Conservation (phyloP, 768 basidiomycete genomes). For the Hydnum rufescens region DNA sequence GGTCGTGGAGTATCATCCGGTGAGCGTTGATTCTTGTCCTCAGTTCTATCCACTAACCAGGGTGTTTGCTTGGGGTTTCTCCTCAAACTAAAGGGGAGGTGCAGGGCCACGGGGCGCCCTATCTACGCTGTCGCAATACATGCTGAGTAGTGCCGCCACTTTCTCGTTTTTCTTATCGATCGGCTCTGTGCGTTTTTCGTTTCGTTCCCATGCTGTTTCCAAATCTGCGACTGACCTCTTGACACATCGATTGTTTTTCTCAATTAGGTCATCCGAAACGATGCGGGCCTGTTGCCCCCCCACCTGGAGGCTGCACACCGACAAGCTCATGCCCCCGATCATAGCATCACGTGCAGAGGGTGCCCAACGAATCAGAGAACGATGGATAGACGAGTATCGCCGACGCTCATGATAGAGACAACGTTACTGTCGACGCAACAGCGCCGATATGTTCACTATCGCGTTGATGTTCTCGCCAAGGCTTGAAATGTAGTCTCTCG, state of each 20-base stretch:
- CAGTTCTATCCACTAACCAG: neutral
- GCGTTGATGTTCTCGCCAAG: too few species aligned
- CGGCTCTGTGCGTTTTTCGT: constrained; percentile 40
- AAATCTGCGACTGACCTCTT: neutral
- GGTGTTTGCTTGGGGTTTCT: neutral
- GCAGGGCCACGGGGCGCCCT: constrained; percentile 79
- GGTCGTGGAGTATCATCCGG: constrained; percentile 81
- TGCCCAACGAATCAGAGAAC: constrained; percentile 43
- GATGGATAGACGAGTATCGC: constrained; percentile 37
- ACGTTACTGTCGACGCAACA: too few species aligned
- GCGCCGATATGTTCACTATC: too few species aligned
- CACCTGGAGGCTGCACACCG: constrained; percentile 35
- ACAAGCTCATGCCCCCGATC: constrained; percentile 31
- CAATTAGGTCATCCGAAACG: constrained; percentile 72
- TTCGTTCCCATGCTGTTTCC: neutral
- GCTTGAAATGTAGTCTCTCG: too few species aligned
- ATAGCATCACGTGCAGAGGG: constrained; percentile 51
- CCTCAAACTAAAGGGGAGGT: constrained; percentile 38
- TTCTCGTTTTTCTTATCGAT: constrained; percentile 96
- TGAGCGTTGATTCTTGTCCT: constrained; percentile 20
- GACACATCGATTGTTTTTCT: constrained; percentile 6
- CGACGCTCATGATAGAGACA: too few species aligned
- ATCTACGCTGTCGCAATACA: constrained; percentile 89
- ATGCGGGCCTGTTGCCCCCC: constrained; percentile 32
- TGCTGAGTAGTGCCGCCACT: constrained; percentile 94